Percentiles rank a stretch among this genome's conserved stretches.
Evolutionary conservation across 2,329 filamentous ascomycete genomes (phyloP).

Genomic region (Paecilomyces sp.): DNA sequence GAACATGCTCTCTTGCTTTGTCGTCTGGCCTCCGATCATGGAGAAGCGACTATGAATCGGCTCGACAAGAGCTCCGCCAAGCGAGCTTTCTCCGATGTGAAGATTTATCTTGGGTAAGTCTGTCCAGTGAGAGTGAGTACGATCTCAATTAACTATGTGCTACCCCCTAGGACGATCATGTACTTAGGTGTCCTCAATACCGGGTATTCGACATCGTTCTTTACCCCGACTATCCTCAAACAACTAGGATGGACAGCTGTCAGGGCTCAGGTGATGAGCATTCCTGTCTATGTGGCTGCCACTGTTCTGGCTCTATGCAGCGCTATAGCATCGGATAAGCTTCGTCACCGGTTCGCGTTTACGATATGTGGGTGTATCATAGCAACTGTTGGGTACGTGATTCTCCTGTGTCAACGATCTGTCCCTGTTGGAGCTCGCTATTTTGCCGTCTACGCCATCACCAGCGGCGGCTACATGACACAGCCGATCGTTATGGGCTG

Average conservation of each 20-base stretch:
- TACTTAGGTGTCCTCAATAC: constrained; percentile 55
- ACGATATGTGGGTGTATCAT: constrained; percentile 45
- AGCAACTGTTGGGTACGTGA: constrained; percentile 48
- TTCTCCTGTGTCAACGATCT: constrained; percentile 44
- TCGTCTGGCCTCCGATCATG: constrained; percentile 16
- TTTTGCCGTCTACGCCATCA: constrained; percentile 50
- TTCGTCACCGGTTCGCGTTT: constrained; percentile 49
- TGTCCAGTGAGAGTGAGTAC: constrained; percentile 8
- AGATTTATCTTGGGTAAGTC: constrained; percentile 31
- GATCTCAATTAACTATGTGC: too few relatives aligned
- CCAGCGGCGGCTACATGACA: constrained; percentile 47
- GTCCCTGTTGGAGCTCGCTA: constrained; percentile 46
- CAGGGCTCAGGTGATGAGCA: constrained; percentile 41
- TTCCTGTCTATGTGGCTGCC: constrained; percentile 56
- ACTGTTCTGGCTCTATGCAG: constrained; percentile 50
- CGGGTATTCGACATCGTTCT: constrained; percentile 39
- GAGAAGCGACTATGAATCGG: constrained; percentile 20
- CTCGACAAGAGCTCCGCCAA: constrained; percentile 19
- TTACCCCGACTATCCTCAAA: constrained; percentile 35
- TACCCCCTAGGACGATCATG: constrained; percentile 42
- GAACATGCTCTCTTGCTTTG: constrained; percentile 18
- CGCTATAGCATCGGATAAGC: constrained; percentile 44
- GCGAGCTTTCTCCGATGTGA: constrained; percentile 23
- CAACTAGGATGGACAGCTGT: constrained; percentile 51
- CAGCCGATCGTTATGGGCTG: constrained; percentile 51